Base-by-base conservation (phyloP, 2,329 filamentous ascomycete species). In the Cercospora berteroae region DNA sequence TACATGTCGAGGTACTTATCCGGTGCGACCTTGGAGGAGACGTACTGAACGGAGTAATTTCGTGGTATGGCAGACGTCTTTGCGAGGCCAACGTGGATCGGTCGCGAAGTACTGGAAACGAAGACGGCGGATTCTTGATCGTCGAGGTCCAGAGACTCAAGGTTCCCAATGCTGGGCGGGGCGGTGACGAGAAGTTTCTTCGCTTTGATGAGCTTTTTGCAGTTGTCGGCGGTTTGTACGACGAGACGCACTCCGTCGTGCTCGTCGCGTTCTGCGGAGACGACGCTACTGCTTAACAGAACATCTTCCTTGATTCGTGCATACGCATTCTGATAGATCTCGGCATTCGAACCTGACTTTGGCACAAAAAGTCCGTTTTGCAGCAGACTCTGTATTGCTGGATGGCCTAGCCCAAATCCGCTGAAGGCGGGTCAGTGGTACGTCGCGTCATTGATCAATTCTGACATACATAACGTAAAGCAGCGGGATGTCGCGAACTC, bases 401-500 rank as follows among this genome's bases (percentile, higher is more conserved):
- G 55, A 50, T 52, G 20, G 20, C 55, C 60, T 3, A 63, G 39
- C 1, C 33, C 65, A 39, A 67, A 63, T 8, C 50, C 65, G 29
- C 65, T 67, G 18, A 0, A 1, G n/a, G 16, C 9, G 55, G 23
- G 13, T 65, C 36, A 65, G 52, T 33, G 31, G 16, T 10, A 2
- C 4, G 25, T 12, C n/a, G 16, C 8, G 1, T 4, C 6, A 13
- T 23, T 23, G 16, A 25, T 33, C 18, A 16, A 33, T 4, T 27
- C 5, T 6, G 16, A 48, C 65, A 60, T 58, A 67, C 66, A 67
- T 61, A 4, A 67, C 58, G 29, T 67, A 55, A 5, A 67, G 18
- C 3, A 33, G 39, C n/a, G 63, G 52, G 20, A 62, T 62, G 50
- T 62, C 50, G 12, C 60, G 42, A 13, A 67, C 33, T 1, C 63